Evolutionary conservation across 2,329 filamentous ascomycete genomes (phyloP), one percentile per base, ranked within the genome.

Genomic region (Chrysoporthe austroafricana): DNA sequence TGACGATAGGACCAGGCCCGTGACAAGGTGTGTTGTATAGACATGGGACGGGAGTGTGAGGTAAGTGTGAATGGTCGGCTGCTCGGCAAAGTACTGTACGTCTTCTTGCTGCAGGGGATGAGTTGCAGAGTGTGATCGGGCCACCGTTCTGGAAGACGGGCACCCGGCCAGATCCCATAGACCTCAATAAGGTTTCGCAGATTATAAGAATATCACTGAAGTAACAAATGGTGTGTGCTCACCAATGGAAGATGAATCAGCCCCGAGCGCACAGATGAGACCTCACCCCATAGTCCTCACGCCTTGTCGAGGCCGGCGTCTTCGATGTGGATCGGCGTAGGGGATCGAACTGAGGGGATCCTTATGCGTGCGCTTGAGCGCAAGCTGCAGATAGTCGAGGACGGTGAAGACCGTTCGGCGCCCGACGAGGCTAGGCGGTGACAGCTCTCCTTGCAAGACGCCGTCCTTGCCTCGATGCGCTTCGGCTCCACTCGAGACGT

Each of bases 91-190:
- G 54, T 39, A 39, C 54, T 57, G 16, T 39, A 39, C 34, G 8
- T 57, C 32, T 56, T 16, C 36, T 36, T 48, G 62, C 54, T 44
- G 62, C 26, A 65, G 57, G 61, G 66, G 43, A 65, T 56, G 50
- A 46, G 48, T 46, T 69, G 67, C 67, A 69, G 67, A 69, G 64
- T 62, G 67, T 66, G 64, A 69, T 69, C 67, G 56, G 64, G 61
- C 50, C 48, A 59, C 60, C 61, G 60, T 61, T 44, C 54, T 69
- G 64, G 64, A 59, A 42, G 64, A 54, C n/a, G 63, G 48, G 65
- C 61, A n/a, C 64, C 57, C 48, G 56, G 67, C 64, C 58, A 52
- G 50, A 69, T 64, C 44, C 43, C 57, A 54, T n/a, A 46, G 21
- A 52, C 32, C 63, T 26, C 21, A 39, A 43, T 39, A 39, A 9